Percentiles rank a stretch among this genome's conserved stretches.
These are phyloP conservation scores for Pleurozium schreberi DNA, from an alignment of 225 moss, liverwort and hornwort genomes.

Conservation along the genomic window DNA sequence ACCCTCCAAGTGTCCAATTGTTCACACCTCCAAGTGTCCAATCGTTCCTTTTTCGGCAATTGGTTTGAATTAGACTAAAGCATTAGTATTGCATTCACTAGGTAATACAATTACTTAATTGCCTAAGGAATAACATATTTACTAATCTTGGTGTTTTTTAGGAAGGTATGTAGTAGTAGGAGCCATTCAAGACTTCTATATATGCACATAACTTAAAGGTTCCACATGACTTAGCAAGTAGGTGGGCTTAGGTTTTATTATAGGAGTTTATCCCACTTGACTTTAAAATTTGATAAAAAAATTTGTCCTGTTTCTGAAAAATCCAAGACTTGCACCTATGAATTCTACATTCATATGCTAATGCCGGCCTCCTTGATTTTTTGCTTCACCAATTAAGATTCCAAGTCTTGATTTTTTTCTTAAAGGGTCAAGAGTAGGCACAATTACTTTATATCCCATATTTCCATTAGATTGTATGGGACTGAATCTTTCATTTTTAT, in stretches of 20 bases:
- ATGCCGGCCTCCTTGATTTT: accelerated
- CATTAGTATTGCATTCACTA: neutral
- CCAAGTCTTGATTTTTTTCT: neutral
- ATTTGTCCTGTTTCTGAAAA: neutral
- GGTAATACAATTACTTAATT: neutral
- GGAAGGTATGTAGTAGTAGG: accelerated
- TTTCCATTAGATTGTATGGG: neutral
- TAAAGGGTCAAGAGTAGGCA: neutral
- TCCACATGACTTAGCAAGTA: neutral
- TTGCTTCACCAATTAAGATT: neutral
- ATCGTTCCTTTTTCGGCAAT: accelerated
- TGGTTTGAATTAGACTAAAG: neutral
- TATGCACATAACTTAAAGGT: neutral
- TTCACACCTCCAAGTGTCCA: neutral
- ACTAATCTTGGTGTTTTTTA: neutral
- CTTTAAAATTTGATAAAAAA: neutral
- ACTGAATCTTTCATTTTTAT: neutral
- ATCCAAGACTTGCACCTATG: accelerated
- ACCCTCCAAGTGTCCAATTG: too few relatives aligned
- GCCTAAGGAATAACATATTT: accelerated
- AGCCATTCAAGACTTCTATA: neutral
- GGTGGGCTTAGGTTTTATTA: accelerated
- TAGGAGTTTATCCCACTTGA: neutral
- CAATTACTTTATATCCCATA: neutral
- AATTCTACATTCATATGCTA: neutral